Conservation (phyloP, 1,139 yeast genomes). For the Suhomyces wounanorum region DNA sequence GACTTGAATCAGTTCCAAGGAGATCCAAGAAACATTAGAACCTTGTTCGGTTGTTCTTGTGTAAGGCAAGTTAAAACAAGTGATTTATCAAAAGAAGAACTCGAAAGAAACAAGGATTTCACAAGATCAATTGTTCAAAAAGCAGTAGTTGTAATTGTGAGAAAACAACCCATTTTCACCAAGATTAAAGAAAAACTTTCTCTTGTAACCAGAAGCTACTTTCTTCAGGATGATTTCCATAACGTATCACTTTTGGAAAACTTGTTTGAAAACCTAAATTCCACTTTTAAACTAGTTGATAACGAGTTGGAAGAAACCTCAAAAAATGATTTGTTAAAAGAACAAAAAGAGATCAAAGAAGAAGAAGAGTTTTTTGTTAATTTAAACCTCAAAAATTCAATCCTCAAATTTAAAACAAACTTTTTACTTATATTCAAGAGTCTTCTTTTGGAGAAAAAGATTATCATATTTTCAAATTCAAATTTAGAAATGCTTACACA, state of each 20-base stretch:
- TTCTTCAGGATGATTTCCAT: conserved; percentile 73
- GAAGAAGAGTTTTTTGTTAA: conserved; percentile 67
- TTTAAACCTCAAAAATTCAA: conserved; percentile 65
- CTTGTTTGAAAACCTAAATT: conserved; percentile 70
- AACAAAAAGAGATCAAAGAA: conserved; percentile 20
- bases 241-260: conserved; percentile 70
- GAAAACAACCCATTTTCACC: conserved; percentile 78
- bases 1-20: conserved; percentile 47
- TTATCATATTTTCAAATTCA: conserved; percentile 69
- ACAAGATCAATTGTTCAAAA: conserved; percentile 92
- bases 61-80: conserved; percentile 77
- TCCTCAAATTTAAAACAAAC: conserved; percentile 60
- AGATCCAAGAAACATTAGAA: conserved; percentile 56
- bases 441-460: conserved; percentile 69
- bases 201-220: conserved; percentile 84
- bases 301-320: conserved; percentile 17
- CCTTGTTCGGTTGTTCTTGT: conserved; percentile 92
- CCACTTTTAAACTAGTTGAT: conserved; percentile 32
- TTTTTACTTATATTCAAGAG: conserved; percentile 76
- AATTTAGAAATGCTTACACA: conserved; percentile 80
- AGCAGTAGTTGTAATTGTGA: conserved; percentile 82
- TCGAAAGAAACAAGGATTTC: conserved; percentile 61
- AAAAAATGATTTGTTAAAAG: conserved; percentile 4
- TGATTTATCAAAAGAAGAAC: conserved; percentile 50
- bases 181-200: conserved; percentile 88